A percentile compares a stretch with the other conserved stretches of the same genome.
These are phyloP conservation scores for Mycena epipterygia DNA, from an alignment of 768 basidiomycete genomes.

Conservation along the genomic window DNA sequence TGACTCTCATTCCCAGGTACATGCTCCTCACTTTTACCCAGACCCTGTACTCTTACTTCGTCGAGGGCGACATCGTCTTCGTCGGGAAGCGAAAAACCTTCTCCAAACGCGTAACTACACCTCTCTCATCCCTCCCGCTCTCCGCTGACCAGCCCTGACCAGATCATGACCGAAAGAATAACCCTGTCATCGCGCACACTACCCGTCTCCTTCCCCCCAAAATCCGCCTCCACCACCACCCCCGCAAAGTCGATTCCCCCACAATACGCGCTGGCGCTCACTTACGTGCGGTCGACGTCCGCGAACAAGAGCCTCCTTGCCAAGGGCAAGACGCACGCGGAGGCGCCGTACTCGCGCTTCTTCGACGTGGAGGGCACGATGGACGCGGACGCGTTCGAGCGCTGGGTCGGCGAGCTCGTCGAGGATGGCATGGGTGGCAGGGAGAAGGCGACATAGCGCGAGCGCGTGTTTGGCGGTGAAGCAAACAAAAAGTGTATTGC, in stretches of 20 bases:
- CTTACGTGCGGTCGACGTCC: constrained; percentile 84
- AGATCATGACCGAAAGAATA: constrained; percentile 95
- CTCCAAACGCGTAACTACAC: constrained; percentile 77
- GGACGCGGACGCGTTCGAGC: constrained; percentile 81
- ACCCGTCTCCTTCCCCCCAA: constrained; percentile 60
- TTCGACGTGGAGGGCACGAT: constrained; percentile 87
- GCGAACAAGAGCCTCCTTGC: constrained; percentile 89
- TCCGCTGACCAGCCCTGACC: constrained; percentile 36
- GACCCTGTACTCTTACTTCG: constrained; percentile 86
- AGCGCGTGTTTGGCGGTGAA: neutral
- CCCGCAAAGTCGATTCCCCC: constrained; percentile 58
- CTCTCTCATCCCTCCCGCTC: constrained; percentile 40
- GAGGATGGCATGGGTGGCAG: constrained; percentile 73
- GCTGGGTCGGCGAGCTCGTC: constrained; percentile 83
- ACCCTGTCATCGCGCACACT: constrained; percentile 79
- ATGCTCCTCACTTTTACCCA: constrained; percentile 78
- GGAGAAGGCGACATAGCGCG: constrained; percentile 62
- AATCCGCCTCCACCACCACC: constrained; percentile 38
- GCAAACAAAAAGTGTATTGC: constrained; percentile 12
- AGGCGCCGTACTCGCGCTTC: constrained; percentile 75
- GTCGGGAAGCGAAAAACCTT: constrained; percentile 92
- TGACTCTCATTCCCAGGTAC: constrained; percentile 64
- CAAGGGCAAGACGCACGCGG: constrained; percentile 71
- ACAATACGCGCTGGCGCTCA: constrained; percentile 74
- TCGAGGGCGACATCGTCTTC: constrained; percentile 89